phyloP scores from a whole-genome alignment of 441 rosid species.

The Bruguiera hainesii region DNA sequence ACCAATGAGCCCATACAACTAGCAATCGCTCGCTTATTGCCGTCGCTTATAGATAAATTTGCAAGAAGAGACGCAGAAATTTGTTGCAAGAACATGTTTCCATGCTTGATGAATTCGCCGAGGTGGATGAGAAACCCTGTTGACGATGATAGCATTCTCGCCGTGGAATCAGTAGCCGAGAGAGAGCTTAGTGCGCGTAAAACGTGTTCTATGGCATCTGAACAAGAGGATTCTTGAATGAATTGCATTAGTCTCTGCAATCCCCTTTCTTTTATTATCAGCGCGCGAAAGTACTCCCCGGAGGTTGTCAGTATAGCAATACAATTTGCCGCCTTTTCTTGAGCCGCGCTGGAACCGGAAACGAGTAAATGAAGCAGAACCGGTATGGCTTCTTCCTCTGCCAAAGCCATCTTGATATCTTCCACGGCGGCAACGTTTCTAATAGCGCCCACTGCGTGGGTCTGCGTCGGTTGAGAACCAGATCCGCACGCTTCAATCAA shows the following conservation, averaged over 20 bases:
- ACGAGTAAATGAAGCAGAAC: slow-evolving; percentile 45
- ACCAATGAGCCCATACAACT: slow-evolving; percentile 52
- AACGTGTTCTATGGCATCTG: slow-evolving; percentile 46
- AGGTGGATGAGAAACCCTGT: slow-evolving; percentile 50
- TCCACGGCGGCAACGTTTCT: slow-evolving; percentile 55
- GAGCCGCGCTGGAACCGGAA: slow-evolving; percentile 34
- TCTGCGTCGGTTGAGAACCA: slow-evolving; percentile 45
- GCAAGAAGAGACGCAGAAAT: slow-evolving; percentile 51
- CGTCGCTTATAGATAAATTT: slow-evolving; percentile 50
- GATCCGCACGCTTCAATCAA: slow-evolving; percentile 65
- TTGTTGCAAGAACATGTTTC: slow-evolving; percentile 47
- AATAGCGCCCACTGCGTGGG: slow-evolving; percentile 56
- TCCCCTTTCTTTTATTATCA: slow-evolving; percentile 59
- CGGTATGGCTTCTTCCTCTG: slow-evolving; percentile 69
- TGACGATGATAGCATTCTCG: slow-evolving; percentile 49
- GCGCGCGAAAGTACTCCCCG: slow-evolving; percentile 50
- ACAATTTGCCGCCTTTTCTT: slow-evolving; percentile 51
- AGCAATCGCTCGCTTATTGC: slow-evolving; percentile 65
- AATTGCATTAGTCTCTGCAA: slow-evolving; percentile 49
- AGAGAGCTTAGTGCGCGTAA: slow-evolving; percentile 49
- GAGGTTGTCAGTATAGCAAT: slow-evolving; percentile 54
- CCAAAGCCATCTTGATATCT: slow-evolving; percentile 51
- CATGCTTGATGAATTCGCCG: slow-evolving; percentile 60
- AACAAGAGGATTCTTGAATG: slow-evolving; percentile 37
- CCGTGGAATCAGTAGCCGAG: slow-evolving; percentile 29